These are phyloP conservation scores for Sorghum bicolor DNA, from an alignment of 176 grass and related monocot genomes.

Conservation along the genomic window Sorghum_bicolor_NCBIv3 NC_012872.2:3852501-3853000, in stretches of 20 bases:
- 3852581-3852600: not conserved
- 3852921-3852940: not conserved
- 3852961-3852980: not conserved
- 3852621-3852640: constrained; percentile 20
- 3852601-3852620: not conserved
- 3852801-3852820: constrained; percentile 46
- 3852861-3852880: not conserved
- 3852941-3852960: not conserved
- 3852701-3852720: constrained; percentile 63
- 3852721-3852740: constrained; percentile 53
- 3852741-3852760: constrained; percentile 59
- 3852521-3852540: not conserved
- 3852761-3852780: constrained; percentile 53
- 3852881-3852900: not conserved
- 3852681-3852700: constrained; percentile 68
- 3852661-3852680: constrained; percentile 55
- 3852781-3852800: constrained; percentile 48
- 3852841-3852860: not conserved
- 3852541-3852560: not conserved
- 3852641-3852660: constrained; percentile 56
- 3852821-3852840: constrained; percentile 49
- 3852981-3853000: not conserved
- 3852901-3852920: not conserved
- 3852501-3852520: not conserved
- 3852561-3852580: constrained; percentile 3